These are phyloP conservation scores for Trichopus zeylanicus DNA, from an alignment of 116 monocot species.

Conservation along the genomic window DNA sequence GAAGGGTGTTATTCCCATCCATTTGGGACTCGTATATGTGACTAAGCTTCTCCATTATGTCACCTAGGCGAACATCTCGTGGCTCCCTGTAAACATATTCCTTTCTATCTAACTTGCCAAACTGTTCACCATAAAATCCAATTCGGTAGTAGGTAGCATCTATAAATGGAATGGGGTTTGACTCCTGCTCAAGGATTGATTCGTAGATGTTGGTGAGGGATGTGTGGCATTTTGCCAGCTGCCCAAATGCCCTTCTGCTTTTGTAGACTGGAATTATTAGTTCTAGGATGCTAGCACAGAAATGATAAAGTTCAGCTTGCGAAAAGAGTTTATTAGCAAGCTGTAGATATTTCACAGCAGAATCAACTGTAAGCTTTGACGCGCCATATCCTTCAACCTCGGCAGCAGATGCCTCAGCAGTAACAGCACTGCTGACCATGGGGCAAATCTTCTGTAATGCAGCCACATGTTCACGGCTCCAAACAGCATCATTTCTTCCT, in stretches of 20 bases:
- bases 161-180: slow-evolving; percentile 88
- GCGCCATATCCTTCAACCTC: slow-evolving; percentile 99
- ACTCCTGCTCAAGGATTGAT: slow-evolving; percentile 85
- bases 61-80: slow-evolving; percentile 89
- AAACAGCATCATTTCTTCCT: slow-evolving; percentile 93
- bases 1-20: slow-evolving; percentile 73
- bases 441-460: slow-evolving; percentile 93
- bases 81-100: slow-evolving; percentile 95
- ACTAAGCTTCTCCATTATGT: slow-evolving; percentile 98
- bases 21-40: slow-evolving; percentile 86
- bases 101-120: slow-evolving; percentile 74
- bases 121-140: slow-evolving; percentile 87
- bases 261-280: slow-evolving; percentile 97
- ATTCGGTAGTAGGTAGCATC: slow-evolving; percentile 98
- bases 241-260: slow-evolving; percentile 77
- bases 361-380: slow-evolving; percentile 95
- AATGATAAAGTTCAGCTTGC: slow-evolving; percentile 90
- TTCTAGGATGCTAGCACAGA: slow-evolving; percentile 90
- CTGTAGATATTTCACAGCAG: slow-evolving; percentile 98
- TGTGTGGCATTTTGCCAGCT: slow-evolving; percentile 92
- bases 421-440: slow-evolving; percentile 65
- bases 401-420: slow-evolving; percentile 81
- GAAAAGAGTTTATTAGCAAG: slow-evolving; percentile 92
- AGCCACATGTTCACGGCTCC: slow-evolving; percentile 80
- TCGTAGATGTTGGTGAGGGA: slow-evolving; percentile 93